phyloP scores from a whole-genome alignment of 2,329 filamentous ascomycete species.

The Venturia asperata region DNA sequence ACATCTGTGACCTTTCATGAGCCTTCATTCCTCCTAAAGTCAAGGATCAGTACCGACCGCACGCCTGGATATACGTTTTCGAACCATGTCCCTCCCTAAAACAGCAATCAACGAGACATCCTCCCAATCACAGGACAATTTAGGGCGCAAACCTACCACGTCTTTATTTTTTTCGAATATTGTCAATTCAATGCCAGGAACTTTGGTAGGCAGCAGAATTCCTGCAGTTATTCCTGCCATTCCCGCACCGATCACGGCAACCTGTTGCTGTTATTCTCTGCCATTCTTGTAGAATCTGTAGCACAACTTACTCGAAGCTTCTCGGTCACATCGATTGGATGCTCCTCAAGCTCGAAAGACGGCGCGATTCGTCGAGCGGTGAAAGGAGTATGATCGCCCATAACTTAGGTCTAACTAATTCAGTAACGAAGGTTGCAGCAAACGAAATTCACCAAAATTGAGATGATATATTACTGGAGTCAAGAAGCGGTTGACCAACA shows the following conservation, averaged over 20 bases:
- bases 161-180: slow-evolving; percentile 64
- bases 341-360: slow-evolving; percentile 27
- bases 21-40: not conserved
- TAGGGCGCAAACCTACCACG: slow-evolving; percentile 44
- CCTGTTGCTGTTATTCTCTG: slow-evolving; percentile 32
- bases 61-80: slow-evolving; percentile 55
- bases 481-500: not conserved
- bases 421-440: not conserved
- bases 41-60: slow-evolving; percentile 26
- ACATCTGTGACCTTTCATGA: slow-evolving; percentile 34
- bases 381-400: not conserved
- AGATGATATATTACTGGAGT: too few species aligned
- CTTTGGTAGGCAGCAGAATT: slow-evolving; percentile 58
- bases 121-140: slow-evolving; percentile 18
- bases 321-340: slow-evolving; percentile 29
- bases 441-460: not conserved
- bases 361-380: not conserved
- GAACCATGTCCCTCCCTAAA: slow-evolving; percentile 42
- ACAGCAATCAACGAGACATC: not conserved
- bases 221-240: slow-evolving; percentile 58
- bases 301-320: slow-evolving; percentile 20
- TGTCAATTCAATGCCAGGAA: slow-evolving; percentile 58
- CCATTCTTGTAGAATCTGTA: slow-evolving; percentile 6
- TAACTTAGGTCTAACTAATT: not conserved
- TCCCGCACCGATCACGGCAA: slow-evolving; percentile 59